Percentiles rank a stretch among this genome's conserved stretches.
These are phyloP conservation scores for Cubamyces lactineus DNA, from an alignment of 768 basidiomycete species.

Conservation along the genomic window DNA sequence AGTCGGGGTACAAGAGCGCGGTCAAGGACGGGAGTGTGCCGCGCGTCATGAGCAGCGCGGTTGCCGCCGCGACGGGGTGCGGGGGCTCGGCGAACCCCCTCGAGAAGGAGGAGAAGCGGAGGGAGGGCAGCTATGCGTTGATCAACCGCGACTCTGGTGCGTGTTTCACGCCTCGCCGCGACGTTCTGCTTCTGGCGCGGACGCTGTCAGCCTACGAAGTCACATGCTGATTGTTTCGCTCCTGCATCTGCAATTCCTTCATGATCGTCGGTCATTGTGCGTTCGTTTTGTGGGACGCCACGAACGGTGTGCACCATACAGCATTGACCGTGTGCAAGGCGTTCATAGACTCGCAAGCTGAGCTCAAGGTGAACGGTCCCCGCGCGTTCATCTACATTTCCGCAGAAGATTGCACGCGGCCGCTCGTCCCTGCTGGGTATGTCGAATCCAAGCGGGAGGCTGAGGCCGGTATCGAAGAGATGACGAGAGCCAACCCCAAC, in stretches of 20 bases:
- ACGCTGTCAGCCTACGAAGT: neutral
- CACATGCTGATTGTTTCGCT: neutral
- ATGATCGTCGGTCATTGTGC: neutral
- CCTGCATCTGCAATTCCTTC: neutral
- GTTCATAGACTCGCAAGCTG: constrained; percentile 54
- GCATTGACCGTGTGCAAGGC: constrained; percentile 80
- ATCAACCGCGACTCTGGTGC: constrained; percentile 91
- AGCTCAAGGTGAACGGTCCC: constrained; percentile 33
- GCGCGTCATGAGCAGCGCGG: constrained; percentile 52
- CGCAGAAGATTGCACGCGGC: constrained; percentile 91
- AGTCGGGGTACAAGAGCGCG: constrained; percentile 76
- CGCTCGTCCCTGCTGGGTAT: constrained; percentile 83
- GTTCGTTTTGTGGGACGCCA: neutral
- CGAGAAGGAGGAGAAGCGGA: constrained; percentile 38
- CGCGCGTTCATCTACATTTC: constrained; percentile 94
- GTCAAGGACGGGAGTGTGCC: constrained; percentile 61
- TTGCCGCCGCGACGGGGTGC: constrained; percentile 41
- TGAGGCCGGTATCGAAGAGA: constrained; percentile 65
- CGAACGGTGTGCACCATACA: constrained; percentile 34
- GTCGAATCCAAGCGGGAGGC: constrained; percentile 95
- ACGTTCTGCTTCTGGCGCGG: neutral
- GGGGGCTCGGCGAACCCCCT: constrained; percentile 56
- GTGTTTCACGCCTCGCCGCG: constrained; percentile 30
- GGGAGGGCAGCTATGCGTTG: constrained; percentile 64
- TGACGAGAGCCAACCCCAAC: constrained; percentile 47